These are phyloP conservation scores for Phytophthora parvispora DNA, from an alignment of 352 stramenopile species.

Conservation along the genomic window DNA sequence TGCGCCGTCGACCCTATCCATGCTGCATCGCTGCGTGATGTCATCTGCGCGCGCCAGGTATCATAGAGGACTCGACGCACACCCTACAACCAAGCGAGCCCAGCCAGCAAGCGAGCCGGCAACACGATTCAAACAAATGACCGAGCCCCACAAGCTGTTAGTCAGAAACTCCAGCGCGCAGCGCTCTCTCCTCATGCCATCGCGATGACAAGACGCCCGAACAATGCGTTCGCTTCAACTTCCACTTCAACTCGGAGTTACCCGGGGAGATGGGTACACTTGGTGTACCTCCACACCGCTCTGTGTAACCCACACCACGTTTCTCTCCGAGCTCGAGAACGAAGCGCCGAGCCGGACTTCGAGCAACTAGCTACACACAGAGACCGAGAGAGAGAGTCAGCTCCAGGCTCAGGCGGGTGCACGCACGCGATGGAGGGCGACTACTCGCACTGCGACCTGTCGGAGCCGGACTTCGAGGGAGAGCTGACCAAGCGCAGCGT, in stretches of 20 bases:
- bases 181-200: not conserved
- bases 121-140: too few relatives aligned
- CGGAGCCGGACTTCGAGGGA: slow-evolving; percentile 88
- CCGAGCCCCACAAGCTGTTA: too few relatives aligned
- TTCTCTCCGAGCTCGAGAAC: not conserved
- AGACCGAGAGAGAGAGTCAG: too few relatives aligned
- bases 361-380: too few relatives aligned
- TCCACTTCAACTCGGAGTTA: not conserved
- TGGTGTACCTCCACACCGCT: not conserved
- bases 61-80: not conserved
- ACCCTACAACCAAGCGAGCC: not conserved
- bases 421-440: slow-evolving; percentile 80
- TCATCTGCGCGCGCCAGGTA: not conserved
- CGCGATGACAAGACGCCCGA: too few relatives aligned
- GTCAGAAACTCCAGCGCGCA: too few relatives aligned
- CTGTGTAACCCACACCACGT: not conserved
- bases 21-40: not conserved
- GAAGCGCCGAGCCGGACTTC: too few relatives aligned
- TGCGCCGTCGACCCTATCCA: not conserved
- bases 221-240: not conserved
- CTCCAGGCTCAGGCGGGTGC: not conserved
- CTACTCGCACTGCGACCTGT: slow-evolving; percentile 82
- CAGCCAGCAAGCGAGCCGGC: too few relatives aligned
- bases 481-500: slow-evolving; percentile 93
- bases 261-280: not conserved